These are phyloP conservation scores for Naegleria lovaniensis DNA, from an alignment of 208 protist genomes.

Conservation along the genomic window DNA sequence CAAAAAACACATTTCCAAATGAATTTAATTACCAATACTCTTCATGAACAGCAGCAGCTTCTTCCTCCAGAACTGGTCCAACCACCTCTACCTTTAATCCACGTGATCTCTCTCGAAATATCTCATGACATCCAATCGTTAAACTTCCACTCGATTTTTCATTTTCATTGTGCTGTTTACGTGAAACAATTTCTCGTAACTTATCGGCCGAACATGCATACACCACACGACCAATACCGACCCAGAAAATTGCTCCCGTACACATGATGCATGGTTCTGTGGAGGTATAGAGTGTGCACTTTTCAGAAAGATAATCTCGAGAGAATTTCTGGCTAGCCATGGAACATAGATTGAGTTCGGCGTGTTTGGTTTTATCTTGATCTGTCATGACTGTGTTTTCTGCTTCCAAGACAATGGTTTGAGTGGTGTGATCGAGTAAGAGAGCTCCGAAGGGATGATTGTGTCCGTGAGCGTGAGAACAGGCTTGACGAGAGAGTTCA, in stretches of 20 bases:
- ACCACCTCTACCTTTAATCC: not conserved
- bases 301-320: not conserved
- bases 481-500: not conserved
- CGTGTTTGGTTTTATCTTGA: conserved; percentile 14
- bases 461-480: not conserved
- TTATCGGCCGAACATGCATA: not conserved
- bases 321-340: not conserved
- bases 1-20: no score
- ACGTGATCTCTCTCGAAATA: not conserved
- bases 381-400: conserved; percentile 12
- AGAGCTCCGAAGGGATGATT: conserved; percentile 31
- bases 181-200: not conserved
- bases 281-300: not conserved
- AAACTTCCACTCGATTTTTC: not conserved
- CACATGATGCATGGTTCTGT: conserved; percentile 28
- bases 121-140: not conserved
- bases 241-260: conserved; percentile 18
- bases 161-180: not conserved
- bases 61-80: conserved; percentile 23
- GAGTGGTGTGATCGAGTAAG: not conserved
- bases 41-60: conserved; percentile 21
- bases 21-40: conserved; percentile 24
- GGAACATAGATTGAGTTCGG: conserved; percentile 3
- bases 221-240: conserved; percentile 1
- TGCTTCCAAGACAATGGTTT: not conserved